Evolutionary conservation across 164 flowering plant genomes (phyloP).

Genomic region (Liquidambar formosana): DNA sequence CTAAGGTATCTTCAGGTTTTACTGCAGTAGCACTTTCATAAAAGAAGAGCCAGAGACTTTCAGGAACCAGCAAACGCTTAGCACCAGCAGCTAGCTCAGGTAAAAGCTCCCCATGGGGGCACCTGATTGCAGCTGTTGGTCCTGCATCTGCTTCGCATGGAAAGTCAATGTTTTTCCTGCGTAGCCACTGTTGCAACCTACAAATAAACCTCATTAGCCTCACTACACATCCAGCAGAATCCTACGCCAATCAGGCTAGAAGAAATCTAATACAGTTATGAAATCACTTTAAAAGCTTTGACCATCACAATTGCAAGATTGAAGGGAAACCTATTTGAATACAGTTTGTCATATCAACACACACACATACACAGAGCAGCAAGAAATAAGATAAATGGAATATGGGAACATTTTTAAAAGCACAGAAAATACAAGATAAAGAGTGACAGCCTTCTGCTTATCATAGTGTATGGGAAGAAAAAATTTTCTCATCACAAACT

Average conservation of each 20-base stretch:
- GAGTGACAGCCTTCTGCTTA: not conserved
- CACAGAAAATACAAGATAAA: not conserved
- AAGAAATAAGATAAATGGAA: not conserved
- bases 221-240: not conserved
- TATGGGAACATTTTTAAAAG: not conserved
- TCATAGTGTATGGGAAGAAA: not conserved
- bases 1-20: slow-evolving; percentile 65
- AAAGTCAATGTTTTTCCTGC: slow-evolving; percentile 68
- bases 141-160: slow-evolving; percentile 92
- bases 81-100: slow-evolving; percentile 92
- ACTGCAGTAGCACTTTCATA: slow-evolving; percentile 59
- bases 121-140: slow-evolving; percentile 80
- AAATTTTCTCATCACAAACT: too few species aligned
- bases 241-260: not conserved
- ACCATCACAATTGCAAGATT: slow-evolving; percentile 1
- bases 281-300: not conserved
- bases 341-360: not conserved
- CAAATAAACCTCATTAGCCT: slow-evolving; percentile 2
- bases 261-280: not conserved
- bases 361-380: not conserved
- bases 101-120: slow-evolving; percentile 79
- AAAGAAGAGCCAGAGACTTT: slow-evolving; percentile 78
- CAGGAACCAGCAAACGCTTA: slow-evolving; percentile 82
- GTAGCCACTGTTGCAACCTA: slow-evolving; percentile 95
- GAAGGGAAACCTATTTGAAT: not conserved